Base-by-base conservation (phyloP, 306 rosid species). In the Vigna angularis region DNA sequence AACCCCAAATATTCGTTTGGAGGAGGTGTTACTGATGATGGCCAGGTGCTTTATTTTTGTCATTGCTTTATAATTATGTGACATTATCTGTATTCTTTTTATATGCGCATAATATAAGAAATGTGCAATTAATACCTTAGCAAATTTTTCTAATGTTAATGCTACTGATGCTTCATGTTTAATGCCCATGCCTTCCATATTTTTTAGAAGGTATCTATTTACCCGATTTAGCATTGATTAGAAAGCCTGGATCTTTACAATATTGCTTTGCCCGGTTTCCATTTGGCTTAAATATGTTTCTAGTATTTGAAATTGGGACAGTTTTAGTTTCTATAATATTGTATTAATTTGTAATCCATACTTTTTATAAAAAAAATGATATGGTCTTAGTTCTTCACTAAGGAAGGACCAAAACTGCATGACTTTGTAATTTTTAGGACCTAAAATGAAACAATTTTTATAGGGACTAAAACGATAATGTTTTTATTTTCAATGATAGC, bases 21-120 rank as follows among this genome's bases (percentile, higher is more conserved):
- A 32, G 93, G 88, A 15, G 9, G 63, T 78, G 93, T 93, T 76
- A 95, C 98, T 32, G 85, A 85, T 1, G 99, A 95, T 78, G 99
- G 99, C 74, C 93, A 89, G 97, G 99, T 91, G 80, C 68, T 15
- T 57, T 28, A 32, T 75, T 47, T 28, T 73, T 75, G 16, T 67
- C 68, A 9, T 68, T 81, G 71, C 55, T 50, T 81, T 73, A 51
- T 50, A 77, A 57, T 62, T 56, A 42, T 16, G 30, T 18, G 59
- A 62, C 65, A 40, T 78, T 50, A n/a, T 68, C 44, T 62, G 34
- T 75, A 47, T 36, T 59, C 18, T 75, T 58, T 61, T 47, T 44
- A 20, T 40, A 30, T 82, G 28, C 55, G 18, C 52, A 62, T 36
- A 62, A 68, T 78, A 55, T 69, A 53, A 65, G 68, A 68, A 58